Percentiles rank a stretch among this genome's conserved stretches.
Conservation (phyloP, 1,139 yeast genomes). For the Petasospora rhodanensis region DNA sequence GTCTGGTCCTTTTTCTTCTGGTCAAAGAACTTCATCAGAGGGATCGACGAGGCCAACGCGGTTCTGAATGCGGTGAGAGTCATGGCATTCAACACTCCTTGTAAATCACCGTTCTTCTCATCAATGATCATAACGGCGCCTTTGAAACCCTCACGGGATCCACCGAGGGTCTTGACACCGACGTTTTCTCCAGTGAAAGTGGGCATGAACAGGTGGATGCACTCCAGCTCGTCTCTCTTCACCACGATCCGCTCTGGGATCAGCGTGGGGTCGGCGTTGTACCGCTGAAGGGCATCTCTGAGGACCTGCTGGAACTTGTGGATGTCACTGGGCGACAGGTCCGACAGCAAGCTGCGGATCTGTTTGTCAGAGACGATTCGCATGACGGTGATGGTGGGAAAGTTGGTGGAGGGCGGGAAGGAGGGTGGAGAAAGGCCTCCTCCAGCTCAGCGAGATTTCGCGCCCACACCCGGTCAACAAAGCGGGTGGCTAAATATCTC, state of each 20-base stretch:
- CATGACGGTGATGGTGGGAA: too few species aligned
- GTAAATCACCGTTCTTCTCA: constrained; percentile 44
- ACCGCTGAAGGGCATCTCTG: constrained; percentile 25
- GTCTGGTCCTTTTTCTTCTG: constrained; percentile 10
- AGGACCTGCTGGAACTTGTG: constrained; percentile 26
- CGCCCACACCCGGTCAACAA: too few species aligned
- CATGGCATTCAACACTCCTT: constrained; percentile 55
- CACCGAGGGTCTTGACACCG: constrained; percentile 44
- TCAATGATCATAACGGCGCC: constrained; percentile 49
- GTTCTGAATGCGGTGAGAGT: constrained; percentile 66
- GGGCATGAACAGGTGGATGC: constrained; percentile 63
- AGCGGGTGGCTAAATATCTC: too few species aligned
- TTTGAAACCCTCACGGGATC: constrained; percentile 48
- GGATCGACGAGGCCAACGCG: constrained; percentile 53
- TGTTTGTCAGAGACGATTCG: constrained; percentile 26
- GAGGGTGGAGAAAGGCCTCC: too few species aligned
- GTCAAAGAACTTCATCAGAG: constrained; percentile 37
- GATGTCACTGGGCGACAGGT: constrained; percentile 16
- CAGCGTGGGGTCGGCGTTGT: constrained; percentile 28
- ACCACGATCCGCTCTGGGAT: constrained; percentile 38
- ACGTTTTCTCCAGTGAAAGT: constrained; percentile 39
- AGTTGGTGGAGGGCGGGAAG: too few species aligned
- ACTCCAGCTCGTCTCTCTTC: constrained; percentile 26
- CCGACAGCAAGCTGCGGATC: constrained; percentile 20
- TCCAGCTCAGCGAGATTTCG: too few species aligned